Evolutionary conservation across 805 yeast species (phyloP).

Genomic region (Candida pseudoglaebosa): DNA sequence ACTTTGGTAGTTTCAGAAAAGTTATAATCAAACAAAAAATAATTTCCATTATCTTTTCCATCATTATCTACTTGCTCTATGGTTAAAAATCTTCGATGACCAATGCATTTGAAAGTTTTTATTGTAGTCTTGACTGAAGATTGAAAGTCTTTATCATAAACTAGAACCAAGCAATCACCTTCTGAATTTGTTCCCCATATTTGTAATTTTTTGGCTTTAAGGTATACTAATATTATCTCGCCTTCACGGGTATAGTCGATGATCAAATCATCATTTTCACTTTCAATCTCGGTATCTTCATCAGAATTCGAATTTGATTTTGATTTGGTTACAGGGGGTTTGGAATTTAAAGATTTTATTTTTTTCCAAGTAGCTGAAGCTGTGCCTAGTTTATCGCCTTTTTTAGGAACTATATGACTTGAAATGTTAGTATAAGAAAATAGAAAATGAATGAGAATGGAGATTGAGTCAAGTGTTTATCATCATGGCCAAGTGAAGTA

Average conservation of each 20-base stretch:
- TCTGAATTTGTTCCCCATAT: conserved; percentile 26
- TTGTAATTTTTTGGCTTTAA: conserved; percentile 17
- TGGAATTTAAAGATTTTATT: conserved; percentile 30
- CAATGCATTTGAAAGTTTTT: neutral
- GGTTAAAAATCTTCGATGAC: neutral
- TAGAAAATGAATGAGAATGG: too few species aligned
- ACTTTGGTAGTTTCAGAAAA: neutral
- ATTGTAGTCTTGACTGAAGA: neutral
- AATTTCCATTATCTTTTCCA: neutral
- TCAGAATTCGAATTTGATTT: conserved; percentile 1
- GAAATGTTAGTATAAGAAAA: conserved; percentile 5
- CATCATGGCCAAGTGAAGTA: too few species aligned
- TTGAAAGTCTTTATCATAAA: neutral
- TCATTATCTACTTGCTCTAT: conserved; percentile 1
- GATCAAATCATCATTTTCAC: neutral
- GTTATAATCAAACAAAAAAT: neutral
- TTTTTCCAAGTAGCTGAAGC: conserved; percentile 42
- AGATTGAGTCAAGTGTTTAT: too few species aligned
- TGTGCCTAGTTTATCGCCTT: conserved; percentile 37
- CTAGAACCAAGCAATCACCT: conserved; percentile 3
- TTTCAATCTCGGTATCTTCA: conserved; percentile 1
- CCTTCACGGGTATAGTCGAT: conserved; percentile 17
- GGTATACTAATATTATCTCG: conserved; percentile 27
- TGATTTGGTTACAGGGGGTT: conserved; percentile 4
- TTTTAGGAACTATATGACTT: conserved; percentile 25